Percentiles rank a stretch among this genome's conserved stretches.
Conservation (phyloP, 2,329 filamentous ascomycete genomes). For the Pestalotiopsis sp. region DNA sequence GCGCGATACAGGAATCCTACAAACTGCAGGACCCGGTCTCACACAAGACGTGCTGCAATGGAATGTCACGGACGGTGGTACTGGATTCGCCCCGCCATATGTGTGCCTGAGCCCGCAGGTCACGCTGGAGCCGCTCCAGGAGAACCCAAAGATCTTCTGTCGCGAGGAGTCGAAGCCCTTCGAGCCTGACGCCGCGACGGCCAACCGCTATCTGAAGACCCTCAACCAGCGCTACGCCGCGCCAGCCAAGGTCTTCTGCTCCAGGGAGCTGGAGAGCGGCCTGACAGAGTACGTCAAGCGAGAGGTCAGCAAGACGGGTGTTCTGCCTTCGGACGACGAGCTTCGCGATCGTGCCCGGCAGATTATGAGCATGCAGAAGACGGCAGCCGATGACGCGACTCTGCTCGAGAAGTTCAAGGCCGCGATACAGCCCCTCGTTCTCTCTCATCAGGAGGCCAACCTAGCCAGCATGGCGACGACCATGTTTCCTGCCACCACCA, state of each 20-base stretch:
- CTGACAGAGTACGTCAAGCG: constrained; percentile 49
- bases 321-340: constrained; percentile 49
- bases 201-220: constrained; percentile 49
- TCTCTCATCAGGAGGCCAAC: neutral
- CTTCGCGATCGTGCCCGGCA: constrained; percentile 49
- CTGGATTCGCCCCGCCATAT: constrained; percentile 59
- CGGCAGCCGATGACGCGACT: constrained; percentile 55
- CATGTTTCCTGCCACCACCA: neutral
- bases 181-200: constrained; percentile 43
- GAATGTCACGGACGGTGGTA: constrained; percentile 51
- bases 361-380: constrained; percentile 47
- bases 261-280: constrained; percentile 58
- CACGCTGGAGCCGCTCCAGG: constrained; percentile 35
- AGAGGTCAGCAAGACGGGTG: constrained; percentile 37
- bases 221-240: constrained; percentile 45
- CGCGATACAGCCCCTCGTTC: neutral
- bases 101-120: constrained; percentile 42
- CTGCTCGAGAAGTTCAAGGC: constrained; percentile 57
- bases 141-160: constrained; percentile 34
- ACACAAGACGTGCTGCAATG: constrained; percentile 39
- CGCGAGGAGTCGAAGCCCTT: constrained; percentile 41
- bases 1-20: constrained; percentile 54
- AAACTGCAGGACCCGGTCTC: constrained; percentile 53
- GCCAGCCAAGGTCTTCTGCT: constrained; percentile 58
- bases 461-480: neutral